phyloP scores from a whole-genome alignment of 2,329 filamentous ascomycete species.

The Alternaria sp. region DNA sequence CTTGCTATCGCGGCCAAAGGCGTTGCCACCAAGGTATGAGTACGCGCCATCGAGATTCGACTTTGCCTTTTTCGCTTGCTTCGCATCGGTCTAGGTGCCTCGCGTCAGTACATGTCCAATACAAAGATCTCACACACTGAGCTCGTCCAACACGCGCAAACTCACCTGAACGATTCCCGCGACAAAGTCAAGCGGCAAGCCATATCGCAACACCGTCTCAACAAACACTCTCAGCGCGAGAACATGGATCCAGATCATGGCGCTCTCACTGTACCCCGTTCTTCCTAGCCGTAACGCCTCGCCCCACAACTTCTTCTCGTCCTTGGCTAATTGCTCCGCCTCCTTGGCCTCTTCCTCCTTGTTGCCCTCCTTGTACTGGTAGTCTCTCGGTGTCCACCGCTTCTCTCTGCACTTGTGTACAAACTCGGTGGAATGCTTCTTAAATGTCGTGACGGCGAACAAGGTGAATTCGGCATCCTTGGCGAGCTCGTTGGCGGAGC shows the following conservation, averaged over 20 bases:
- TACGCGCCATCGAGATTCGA: constrained; percentile 78
- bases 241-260: constrained; percentile 96
- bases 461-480: constrained; percentile 90
- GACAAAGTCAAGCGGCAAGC: constrained; percentile 88
- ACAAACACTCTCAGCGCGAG: constrained; percentile 93
- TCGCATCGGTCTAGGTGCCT: constrained; percentile 75
- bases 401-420: constrained; percentile 90
- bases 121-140: too few relatives aligned
- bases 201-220: constrained; percentile 96
- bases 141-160: background rate
- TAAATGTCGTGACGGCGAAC: constrained; percentile 90
- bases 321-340: constrained; percentile 79
- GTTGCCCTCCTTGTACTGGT: constrained; percentile 90
- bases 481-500: constrained; percentile 81
- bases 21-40: constrained; percentile 93
- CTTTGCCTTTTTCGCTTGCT: constrained; percentile 77
- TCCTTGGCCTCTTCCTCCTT: constrained; percentile 90
- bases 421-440: constrained; percentile 88
- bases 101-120: constrained; percentile 10
- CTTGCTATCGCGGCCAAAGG: constrained; percentile 92
- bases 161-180: constrained; percentile 82
- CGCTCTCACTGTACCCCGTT: constrained; percentile 94
- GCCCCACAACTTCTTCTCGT: constrained; percentile 92
- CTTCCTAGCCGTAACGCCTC: constrained; percentile 87
- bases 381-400: constrained; percentile 94